Evolutionary conservation across 768 basidiomycete genomes (phyloP).

Genomic region (Lactifluus volemus): DNA sequence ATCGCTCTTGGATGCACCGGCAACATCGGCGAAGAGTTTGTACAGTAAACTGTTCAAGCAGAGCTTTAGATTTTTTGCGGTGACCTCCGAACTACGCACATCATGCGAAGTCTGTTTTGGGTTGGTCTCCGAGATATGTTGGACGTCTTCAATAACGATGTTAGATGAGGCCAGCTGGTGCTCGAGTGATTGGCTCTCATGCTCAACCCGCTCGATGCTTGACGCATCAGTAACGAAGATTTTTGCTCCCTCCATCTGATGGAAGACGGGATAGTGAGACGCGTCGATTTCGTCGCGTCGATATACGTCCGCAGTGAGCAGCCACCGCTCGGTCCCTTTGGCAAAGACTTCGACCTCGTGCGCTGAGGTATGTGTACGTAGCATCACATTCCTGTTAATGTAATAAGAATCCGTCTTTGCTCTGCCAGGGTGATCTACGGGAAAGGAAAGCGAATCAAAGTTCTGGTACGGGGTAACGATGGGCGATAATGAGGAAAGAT

Average conservation of each 20-base stretch:
- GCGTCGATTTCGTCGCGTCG: conserved; percentile 96
- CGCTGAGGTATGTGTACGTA: conserved; percentile 96
- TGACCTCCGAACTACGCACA: conserved; percentile 57
- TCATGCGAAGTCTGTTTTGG: conserved; percentile 77
- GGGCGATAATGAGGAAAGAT: conserved; percentile 73
- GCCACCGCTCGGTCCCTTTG: conserved; percentile 69
- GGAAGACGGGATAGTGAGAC: conserved; percentile 96
- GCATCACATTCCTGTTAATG: conserved; percentile 81
- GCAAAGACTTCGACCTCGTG: conserved; percentile 92
- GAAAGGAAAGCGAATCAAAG: conserved; percentile 96
- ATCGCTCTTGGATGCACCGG: conserved; percentile 42
- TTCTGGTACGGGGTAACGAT: conserved; percentile 86
- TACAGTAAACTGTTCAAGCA: conserved; percentile 82
- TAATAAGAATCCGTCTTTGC: conserved; percentile 92
- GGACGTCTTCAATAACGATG: conserved; percentile 82
- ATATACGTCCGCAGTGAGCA: conserved; percentile 95
- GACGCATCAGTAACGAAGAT: conserved; percentile 57
- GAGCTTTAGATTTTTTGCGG: conserved; percentile 82
- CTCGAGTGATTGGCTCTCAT: conserved; percentile 60
- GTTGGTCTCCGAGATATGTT: conserved; percentile 63
- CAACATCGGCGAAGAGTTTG: conserved; percentile 62
- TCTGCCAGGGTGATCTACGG: conserved; percentile 87
- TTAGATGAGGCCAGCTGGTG: conserved; percentile 56
- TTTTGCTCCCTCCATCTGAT: conserved; percentile 93
- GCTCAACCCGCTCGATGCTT: conserved; percentile 54